Base-by-base conservation (phyloP, 768 basidiomycete species). In the Psilocybe azurescens region DNA sequence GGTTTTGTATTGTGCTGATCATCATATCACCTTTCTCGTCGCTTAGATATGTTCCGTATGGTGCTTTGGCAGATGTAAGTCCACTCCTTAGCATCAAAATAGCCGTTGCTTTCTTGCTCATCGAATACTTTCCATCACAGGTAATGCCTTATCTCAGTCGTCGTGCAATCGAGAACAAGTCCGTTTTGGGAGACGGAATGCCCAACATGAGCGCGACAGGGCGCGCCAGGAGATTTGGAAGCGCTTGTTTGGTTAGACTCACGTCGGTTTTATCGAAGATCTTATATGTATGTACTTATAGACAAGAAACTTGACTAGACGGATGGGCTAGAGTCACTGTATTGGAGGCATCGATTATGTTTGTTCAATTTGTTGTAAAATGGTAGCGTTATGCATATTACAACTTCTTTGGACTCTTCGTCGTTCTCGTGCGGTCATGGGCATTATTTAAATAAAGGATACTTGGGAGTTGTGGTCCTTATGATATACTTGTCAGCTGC, bases 151-250 rank as follows among this genome's bases (percentile, higher is more conserved):
- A 97, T 73, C 83, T 97, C 8, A 84, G 89, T 44, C 84, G 95
- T 33, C 82, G 96, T 14, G 95, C 95, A 0, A 88, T 95, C 49
- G 95, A 97, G 86, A 97, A 98, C 79, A 96, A 94, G 75, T 89
- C 89, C 0, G 82, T 97, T 1, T 83, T 98, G 29, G 91, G 89
- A 14, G 79, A 84, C 18, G 91, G 1, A 86, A 81, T 11, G 93
- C 94, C 0, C 74, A 75, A 2, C 79, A 79, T 24, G 93, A 94
- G 73, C 78, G 89, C 24, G 73, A 73, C 60, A 72, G 86, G 32
- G 87, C 88, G 2, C 82, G 81, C 49, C 70, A 70, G 10, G 85
- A 86, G 69, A 82, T 93, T 44, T 74, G 81, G 77, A 77, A 76
- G 65, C 72, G 77, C n/a, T 33, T 83, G 75, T 65, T 70, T 38